Evolutionary conservation across 169 alveolate genomes (phyloP), one percentile per base, ranked within the genome.

Genomic region (Plasmodium sp.): DNA sequence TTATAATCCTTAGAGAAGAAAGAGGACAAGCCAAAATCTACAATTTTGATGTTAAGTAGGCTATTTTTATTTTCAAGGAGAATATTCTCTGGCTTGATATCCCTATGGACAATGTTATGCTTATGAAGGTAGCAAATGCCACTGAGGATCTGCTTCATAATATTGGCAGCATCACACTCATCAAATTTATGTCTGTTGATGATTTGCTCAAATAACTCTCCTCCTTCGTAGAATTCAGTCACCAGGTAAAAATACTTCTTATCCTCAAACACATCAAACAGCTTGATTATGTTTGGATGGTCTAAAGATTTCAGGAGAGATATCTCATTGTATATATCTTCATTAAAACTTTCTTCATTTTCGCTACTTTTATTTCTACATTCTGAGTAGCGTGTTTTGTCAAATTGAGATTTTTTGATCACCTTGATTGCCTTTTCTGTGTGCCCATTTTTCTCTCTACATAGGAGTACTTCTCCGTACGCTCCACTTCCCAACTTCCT

Each of bases 261-360:
- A 90, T 98, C 99, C 80, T 97, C 98, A 96, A 97, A 98, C 86
- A 98, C 97, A 93, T 98, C 99, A 95, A 96, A 98, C 39, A 98
- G 92, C 84, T 98, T 98, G 54, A 98, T 97, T 33, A 99, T 98
- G 96, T 98, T 98, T n/a, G 99, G 99, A 95, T 99, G 99, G 93
- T 99, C 99, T 62, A 99, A 93, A 34, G 95, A 81, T 93, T 97
- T 97, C 75, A 99, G 93, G 56, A 98, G 94, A 41, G 97, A 97
- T n/a, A 98, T 98, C 94, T 98, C 99, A 81, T 96, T 97, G 73
- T 90, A 79, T 18, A 95, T 73, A 18, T 91, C 96, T 73, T 94
- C 93, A 67, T 86, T 51, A 36, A 88, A 6, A 22, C 92, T 83
- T 5, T 85, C 84, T 51, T 91, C 88, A 58, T 72, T 82, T 34